A percentile compares a stretch with the other conserved stretches of the same genome.
Conservation (phyloP, 2,329 filamentous ascomycete species). For the Cordyceps pruinosa region DNA sequence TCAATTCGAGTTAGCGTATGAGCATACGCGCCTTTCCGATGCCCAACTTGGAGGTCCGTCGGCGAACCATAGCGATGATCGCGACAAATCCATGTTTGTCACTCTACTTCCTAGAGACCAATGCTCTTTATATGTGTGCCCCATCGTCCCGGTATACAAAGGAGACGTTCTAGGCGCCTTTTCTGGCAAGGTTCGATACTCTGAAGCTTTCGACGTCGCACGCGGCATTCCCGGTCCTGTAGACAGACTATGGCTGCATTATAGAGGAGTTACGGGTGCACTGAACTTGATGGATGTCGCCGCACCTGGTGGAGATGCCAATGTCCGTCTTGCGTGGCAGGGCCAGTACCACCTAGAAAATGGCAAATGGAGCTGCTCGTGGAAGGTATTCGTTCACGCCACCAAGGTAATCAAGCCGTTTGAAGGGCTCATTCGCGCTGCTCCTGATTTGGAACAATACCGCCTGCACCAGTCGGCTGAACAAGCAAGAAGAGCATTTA, state of each 20-base stretch:
- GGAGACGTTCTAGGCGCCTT: not conserved
- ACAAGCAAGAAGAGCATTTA: not conserved
- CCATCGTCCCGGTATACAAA: not conserved
- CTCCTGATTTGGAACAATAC: not conserved
- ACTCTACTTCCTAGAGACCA: not conserved
- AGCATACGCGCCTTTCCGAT: not conserved
- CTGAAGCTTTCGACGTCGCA: not conserved
- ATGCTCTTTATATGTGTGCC: not conserved
- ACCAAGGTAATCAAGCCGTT: not conserved
- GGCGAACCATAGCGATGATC: not conserved
- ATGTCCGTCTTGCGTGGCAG: not conserved
- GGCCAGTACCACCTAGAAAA: not conserved
- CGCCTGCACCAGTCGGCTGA: not conserved
- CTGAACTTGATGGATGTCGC: not conserved
- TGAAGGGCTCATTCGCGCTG: not conserved
- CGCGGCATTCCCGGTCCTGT: not conserved
- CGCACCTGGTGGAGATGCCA: not conserved
- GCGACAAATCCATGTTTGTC: not conserved
- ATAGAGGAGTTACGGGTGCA: not conserved
- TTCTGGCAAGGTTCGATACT: not conserved
- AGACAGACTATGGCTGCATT: not conserved
- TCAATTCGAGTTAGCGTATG: not conserved
- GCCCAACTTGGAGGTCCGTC: not conserved
- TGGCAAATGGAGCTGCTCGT: not conserved
- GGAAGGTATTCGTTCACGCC: not conserved